Base-by-base conservation (phyloP, 2,329 filamentous ascomycete genomes). In the Neopestalotiopsis sp. region DNA sequence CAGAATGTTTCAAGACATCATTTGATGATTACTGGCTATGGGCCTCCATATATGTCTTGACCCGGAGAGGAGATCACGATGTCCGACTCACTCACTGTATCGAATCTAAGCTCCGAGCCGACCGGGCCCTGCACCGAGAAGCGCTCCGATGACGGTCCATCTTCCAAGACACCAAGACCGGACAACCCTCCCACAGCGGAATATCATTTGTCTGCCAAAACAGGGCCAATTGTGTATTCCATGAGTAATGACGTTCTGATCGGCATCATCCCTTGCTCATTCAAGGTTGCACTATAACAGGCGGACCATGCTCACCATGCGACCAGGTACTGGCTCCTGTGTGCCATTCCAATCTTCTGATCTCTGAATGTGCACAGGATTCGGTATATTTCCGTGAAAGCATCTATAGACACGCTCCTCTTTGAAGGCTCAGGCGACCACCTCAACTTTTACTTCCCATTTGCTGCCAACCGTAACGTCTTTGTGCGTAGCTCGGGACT, bases 171-270 rank as follows among this genome's bases (percentile, higher is more conserved):
- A 53, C 6, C 6, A 53, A 17, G 45, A 20, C 45, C 45, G 9
- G 45, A 53, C n/a, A 17, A 17, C 45, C 45, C 20, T 14, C 45
- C 45, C 20, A 7, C 20, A 4, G 9, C n/a, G 45, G 9, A 9
- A 20, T 24, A 53, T 53, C n/a, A 53, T 53, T n/a, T 24, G 45
- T 53, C n/a, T 24, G 45, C n/a, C n/a, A 17, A 28, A 20, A 17
- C 45, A 53, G 45, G n/a, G 45, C 45, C 45, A 20, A n/a, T 53
- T 53, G 10, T 20, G 20, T 53, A 53, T 20, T 10, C 14, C n/a
- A 53, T 53, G 45, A 53, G 45, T 53, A 53, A 53, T 53, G 45
- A 53, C 45, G 45, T 24, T 53, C 45, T 53, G 45, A 53, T 53
- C 45, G 45, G 1, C 45, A 53, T 53, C n/a, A 20, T 53, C 45